Conservation (phyloP, 1,284 basidiomycete genomes). For the Apiotrichum sp. region DNA sequence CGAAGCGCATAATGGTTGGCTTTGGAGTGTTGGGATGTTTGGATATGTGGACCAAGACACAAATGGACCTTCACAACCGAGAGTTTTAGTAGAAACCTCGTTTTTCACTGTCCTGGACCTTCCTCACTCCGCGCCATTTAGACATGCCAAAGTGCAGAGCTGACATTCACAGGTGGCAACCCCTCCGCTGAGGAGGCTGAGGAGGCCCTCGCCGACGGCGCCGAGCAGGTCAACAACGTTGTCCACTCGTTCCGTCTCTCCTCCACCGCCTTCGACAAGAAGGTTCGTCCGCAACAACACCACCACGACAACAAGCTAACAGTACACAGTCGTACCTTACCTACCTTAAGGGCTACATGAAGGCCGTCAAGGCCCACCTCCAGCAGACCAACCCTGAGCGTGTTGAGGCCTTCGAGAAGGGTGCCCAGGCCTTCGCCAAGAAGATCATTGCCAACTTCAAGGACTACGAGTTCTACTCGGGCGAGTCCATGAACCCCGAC, state of each 20-base stretch:
- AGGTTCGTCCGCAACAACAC: constrained; percentile 43
- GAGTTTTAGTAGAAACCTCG: too few relatives aligned
- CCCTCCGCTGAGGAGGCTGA: constrained; percentile 83
- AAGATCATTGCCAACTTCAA: constrained; percentile 87
- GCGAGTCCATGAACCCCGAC: constrained; percentile 77
- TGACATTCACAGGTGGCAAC: constrained; percentile 62
- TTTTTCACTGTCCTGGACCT: too few relatives aligned
- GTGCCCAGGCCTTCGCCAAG: constrained; percentile 70
- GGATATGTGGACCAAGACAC: too few relatives aligned
- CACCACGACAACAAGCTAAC: background rate
- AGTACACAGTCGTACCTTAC: constrained; percentile 60
- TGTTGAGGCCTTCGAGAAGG: constrained; percentile 77
- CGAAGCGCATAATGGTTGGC: too few relatives aligned
- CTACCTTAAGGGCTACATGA: constrained; percentile 91
- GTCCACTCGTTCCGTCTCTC: constrained; percentile 89
- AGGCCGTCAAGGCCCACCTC: constrained; percentile 64
- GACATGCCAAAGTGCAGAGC: too few relatives aligned
- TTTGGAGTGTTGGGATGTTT: too few relatives aligned
- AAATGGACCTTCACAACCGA: too few relatives aligned
- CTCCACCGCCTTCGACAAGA: constrained; percentile 83
- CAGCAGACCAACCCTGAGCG: constrained; percentile 58
- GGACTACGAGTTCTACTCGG: constrained; percentile 60
- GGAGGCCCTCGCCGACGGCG: constrained; percentile 77
- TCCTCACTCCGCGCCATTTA: too few relatives aligned
- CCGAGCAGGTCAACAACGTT: constrained; percentile 78